phyloP scores from a whole-genome alignment of 2,329 filamentous ascomycete species.

The Alternaria sp. region DNA sequence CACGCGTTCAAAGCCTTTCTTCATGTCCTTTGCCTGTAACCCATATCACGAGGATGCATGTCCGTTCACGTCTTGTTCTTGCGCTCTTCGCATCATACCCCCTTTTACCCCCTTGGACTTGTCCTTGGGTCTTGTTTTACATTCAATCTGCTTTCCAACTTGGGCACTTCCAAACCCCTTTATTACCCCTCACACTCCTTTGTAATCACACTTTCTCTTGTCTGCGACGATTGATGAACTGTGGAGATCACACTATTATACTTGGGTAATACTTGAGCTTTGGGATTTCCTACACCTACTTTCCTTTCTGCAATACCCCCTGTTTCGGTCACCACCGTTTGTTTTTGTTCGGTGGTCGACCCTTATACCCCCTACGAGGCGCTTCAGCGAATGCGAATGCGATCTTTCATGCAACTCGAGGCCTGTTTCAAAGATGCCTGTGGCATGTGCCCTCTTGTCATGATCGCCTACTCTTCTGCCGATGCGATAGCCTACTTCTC shows the following conservation, averaged over 20 bases:
- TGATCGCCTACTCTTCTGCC: conserved; percentile 13
- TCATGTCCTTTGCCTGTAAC: conserved; percentile 18
- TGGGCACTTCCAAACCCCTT: conserved; percentile 12
- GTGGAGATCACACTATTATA: conserved; percentile 8
- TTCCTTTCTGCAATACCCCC: conserved; percentile 4
- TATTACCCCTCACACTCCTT: conserved; percentile 27
- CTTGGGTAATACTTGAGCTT: conserved; percentile 9
- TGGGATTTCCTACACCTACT: conserved; percentile 1
- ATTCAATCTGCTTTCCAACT: conserved; percentile 21
- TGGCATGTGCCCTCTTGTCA: conserved; percentile 17
- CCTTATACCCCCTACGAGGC: conserved; percentile 5
- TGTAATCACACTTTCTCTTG: conserved; percentile 38
- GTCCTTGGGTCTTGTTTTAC: conserved; percentile 12
- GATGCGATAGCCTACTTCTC: conserved; percentile 33
- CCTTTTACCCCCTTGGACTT: conserved; percentile 17
- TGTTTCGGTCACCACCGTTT: conserved; percentile 13
- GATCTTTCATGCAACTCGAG: conserved; percentile 1
- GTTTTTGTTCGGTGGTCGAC: conserved; percentile 8
- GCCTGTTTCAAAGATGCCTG: conserved; percentile 11
- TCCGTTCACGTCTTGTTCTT: conserved; percentile 14
- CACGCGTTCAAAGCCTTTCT: conserved; percentile 11
- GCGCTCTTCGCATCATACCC: conserved; percentile 11
- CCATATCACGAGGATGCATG: conserved; percentile 31
- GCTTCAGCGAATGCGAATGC: conserved; percentile 6
- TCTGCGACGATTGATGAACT: conserved; percentile 41